Conservation (phyloP, 2,329 filamentous ascomycete genomes). For the Venturiaceae sp. region DNA sequence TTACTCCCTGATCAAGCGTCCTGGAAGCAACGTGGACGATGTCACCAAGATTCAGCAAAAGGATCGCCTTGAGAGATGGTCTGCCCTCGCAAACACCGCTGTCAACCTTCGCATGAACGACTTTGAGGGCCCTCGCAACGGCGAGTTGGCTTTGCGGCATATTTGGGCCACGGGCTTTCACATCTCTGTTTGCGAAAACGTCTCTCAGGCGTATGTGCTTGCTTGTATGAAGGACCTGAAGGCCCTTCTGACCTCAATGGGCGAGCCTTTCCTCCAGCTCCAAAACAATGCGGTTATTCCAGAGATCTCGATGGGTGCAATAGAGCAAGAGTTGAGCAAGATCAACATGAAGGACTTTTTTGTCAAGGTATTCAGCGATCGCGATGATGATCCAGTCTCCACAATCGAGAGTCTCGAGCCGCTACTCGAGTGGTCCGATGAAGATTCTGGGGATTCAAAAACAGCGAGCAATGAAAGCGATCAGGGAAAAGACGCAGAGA, state of each 20-base stretch:
- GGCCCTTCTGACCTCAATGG: conserved; percentile 37
- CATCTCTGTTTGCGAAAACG: conserved; percentile 45
- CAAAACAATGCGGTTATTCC: conserved; percentile 84
- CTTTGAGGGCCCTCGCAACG: conserved; percentile 16
- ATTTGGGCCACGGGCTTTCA: conserved; percentile 58
- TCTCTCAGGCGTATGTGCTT: conserved; percentile 49
- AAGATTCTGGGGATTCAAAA: background rate
- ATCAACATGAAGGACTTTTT: conserved; percentile 97
- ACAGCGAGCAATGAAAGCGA: background rate
- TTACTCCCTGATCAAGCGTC: conserved; percentile 52
- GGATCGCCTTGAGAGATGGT: conserved; percentile 53
- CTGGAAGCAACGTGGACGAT: conserved; percentile 45
- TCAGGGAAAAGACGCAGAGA: background rate
- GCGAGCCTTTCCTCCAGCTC: conserved; percentile 48
- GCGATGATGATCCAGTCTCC: conserved; percentile 69
- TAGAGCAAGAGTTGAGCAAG: conserved; percentile 84
- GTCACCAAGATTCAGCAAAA: conserved; percentile 43
- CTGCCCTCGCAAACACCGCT: conserved; percentile 44
- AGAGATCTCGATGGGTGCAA: conserved; percentile 70
- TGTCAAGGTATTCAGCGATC: conserved; percentile 74
- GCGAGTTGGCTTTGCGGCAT: conserved; percentile 47
- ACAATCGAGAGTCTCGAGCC: conserved; percentile 91
- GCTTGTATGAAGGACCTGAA: conserved; percentile 55
- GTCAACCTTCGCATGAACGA: conserved; percentile 30
- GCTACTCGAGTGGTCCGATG: conserved; percentile 62